These are phyloP conservation scores for Malus hybrid DNA, from an alignment of 331 rosid species.

Conservation along the genomic window DNA sequence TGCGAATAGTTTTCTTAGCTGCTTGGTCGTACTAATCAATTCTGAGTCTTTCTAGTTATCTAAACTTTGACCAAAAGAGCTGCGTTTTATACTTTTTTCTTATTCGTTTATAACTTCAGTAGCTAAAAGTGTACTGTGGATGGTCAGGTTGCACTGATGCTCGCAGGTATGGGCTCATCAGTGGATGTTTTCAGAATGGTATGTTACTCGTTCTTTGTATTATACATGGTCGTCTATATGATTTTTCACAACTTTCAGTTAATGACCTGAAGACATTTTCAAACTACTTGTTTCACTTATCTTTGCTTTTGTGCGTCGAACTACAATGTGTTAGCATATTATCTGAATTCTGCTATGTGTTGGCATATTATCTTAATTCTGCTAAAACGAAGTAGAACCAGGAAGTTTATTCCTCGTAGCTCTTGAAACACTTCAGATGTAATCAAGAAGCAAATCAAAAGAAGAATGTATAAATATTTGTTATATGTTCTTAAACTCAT, in stretches of 20 bases:
- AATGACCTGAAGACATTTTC: neutral
- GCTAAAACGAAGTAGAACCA: neutral
- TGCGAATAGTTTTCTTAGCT: slow-evolving; percentile 3
- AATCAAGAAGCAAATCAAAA: neutral
- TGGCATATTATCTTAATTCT: neutral
- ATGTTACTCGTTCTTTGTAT: neutral
- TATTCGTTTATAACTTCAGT: neutral
- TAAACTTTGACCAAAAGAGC: neutral
- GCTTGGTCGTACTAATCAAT: slow-evolving; percentile 6
- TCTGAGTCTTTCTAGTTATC: neutral
- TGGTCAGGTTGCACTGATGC: slow-evolving; percentile 88
- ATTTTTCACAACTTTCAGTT: neutral
- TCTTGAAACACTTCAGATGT: neutral
- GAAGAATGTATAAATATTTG: neutral
- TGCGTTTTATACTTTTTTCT: neutral
- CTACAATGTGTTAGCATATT: neutral
- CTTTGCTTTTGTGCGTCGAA: neutral
- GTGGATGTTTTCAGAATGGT: slow-evolving; percentile 88
- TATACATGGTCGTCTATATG: neutral
- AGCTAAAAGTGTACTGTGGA: slow-evolving; percentile 15
- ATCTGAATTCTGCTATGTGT: neutral
- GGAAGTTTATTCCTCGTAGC: neutral
- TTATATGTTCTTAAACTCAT: neutral
- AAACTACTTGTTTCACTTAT: neutral
- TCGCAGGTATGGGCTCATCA: slow-evolving; percentile 87